Conservation (phyloP, 2,329 filamentous ascomycete genomes). For the Calonectria multiphialidica region DNA sequence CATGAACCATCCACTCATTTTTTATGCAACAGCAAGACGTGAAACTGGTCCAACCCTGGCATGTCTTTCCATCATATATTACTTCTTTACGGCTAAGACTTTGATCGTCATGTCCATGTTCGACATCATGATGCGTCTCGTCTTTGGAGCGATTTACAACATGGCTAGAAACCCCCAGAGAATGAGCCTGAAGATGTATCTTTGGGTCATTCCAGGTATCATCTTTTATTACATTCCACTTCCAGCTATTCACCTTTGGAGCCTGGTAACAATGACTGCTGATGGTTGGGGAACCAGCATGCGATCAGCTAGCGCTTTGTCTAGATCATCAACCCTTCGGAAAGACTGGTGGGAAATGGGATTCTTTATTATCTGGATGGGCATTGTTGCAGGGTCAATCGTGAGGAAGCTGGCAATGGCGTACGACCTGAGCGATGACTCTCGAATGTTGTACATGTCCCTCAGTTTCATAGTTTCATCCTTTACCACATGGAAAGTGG, state of each 20-base stretch:
- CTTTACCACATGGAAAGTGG: neutral
- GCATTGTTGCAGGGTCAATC: conserved; percentile 30
- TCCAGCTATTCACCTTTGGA: conserved; percentile 42
- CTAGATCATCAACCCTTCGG: conserved; percentile 29
- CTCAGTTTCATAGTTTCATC: neutral
- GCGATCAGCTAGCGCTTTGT: conserved; percentile 34
- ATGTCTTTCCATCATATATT: conserved; percentile 33
- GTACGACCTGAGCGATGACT: neutral
- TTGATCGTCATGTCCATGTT: conserved; percentile 30
- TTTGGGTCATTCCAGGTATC: conserved; percentile 41
- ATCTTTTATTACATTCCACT: conserved; percentile 41
- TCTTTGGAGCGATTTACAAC: conserved; percentile 33
- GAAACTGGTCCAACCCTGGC: conserved; percentile 38
- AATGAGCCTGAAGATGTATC: conserved; percentile 20
- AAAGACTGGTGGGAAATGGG: conserved; percentile 40
- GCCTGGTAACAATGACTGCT: conserved; percentile 38
- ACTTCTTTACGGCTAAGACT: conserved; percentile 34
- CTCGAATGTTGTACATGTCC: neutral
- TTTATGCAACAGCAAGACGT: conserved; percentile 39
- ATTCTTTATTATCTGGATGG: conserved; percentile 42
- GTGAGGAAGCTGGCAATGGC: conserved; percentile 12
- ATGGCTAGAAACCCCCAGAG: conserved; percentile 40
- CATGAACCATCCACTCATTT: conserved; percentile 41
- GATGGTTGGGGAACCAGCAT: conserved; percentile 43
- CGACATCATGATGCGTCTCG: conserved; percentile 31